Evolutionary conservation across 148 eudicot species (phyloP).

Genomic region (Dianthus caryophyllus): DNA sequence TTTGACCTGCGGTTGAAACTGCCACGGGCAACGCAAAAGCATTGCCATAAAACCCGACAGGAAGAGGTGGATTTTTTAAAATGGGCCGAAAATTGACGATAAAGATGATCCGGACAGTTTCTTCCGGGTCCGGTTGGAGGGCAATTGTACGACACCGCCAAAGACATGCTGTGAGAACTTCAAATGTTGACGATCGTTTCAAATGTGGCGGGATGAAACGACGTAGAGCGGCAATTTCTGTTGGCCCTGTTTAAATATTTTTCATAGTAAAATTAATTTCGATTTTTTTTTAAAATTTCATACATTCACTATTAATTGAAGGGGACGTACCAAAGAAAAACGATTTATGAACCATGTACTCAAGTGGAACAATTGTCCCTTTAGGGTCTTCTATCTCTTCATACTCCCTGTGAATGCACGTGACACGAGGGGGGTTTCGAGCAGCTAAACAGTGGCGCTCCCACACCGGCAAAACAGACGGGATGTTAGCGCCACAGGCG

Average conservation of each 20-base stretch:
- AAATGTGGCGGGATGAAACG: conserved; percentile 21
- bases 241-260: conserved; percentile 18
- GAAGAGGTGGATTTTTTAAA: conserved; percentile 29
- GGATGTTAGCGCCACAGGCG: conserved; percentile 23
- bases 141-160: conserved; percentile 47
- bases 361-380: conserved; percentile 24
- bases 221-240: conserved; percentile 20
- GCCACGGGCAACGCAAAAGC: conserved; percentile 28
- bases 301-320: neutral
- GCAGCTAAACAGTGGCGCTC: conserved; percentile 33
- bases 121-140: conserved; percentile 30
- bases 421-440: conserved; percentile 27
- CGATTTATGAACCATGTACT: conserved; percentile 28
- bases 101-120: conserved; percentile 29
- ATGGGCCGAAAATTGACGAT: conserved; percentile 23
- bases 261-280: neutral
- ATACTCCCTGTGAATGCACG: conserved; percentile 30
- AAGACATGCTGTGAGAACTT: conserved; percentile 40
- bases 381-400: conserved; percentile 24
- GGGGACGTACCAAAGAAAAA: conserved; percentile 25
- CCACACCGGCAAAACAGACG: conserved; percentile 31
- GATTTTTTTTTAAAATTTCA: no score
- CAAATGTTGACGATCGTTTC: conserved; percentile 27
- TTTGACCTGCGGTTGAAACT: conserved; percentile 27
- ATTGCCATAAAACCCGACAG: conserved; percentile 45